phyloP scores from a whole-genome alignment of 768 basidiomycete genomes.

The Boletus vermiculosoides region DNA sequence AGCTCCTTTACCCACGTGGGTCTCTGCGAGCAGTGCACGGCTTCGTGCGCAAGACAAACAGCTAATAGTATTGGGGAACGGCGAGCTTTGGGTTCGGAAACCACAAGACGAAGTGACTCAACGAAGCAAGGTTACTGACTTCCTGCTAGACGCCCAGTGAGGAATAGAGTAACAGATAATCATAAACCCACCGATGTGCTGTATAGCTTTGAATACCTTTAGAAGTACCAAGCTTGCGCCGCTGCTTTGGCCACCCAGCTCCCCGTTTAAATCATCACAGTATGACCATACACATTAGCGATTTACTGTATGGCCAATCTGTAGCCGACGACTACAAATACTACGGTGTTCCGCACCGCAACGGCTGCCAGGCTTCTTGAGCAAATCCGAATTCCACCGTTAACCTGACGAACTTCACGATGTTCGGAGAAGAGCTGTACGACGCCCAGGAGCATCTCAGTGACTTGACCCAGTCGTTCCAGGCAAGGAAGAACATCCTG shows the following conservation, averaged over 20 bases:
- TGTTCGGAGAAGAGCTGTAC: slow-evolving; percentile 31
- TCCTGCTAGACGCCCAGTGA: slow-evolving; percentile 36
- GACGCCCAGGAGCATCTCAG: slow-evolving; percentile 20
- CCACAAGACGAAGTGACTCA: slow-evolving; percentile 36
- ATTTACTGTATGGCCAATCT: slow-evolving; percentile 9
- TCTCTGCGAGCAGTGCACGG: slow-evolving; percentile 6
- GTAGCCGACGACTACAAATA: slow-evolving; percentile 37
- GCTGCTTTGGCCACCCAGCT: slow-evolving; percentile 1
- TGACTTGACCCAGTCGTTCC: slow-evolving; percentile 21
- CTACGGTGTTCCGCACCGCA: background rate
- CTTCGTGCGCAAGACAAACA: slow-evolving; percentile 3
- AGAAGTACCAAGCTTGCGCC: background rate
- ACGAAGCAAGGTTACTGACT: slow-evolving; percentile 39
- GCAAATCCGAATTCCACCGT: background rate
- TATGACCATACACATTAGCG: slow-evolving; percentile 1
- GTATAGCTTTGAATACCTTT: background rate
- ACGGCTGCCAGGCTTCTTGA: background rate
- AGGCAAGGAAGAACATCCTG: slow-evolving; percentile 65
- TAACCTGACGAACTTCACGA: slow-evolving; percentile 5
- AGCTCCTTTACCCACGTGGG: slow-evolving; percentile 36
- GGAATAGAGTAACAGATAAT: background rate
- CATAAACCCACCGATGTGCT: background rate
- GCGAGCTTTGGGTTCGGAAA: slow-evolving; percentile 34
- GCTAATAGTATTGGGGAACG: background rate
- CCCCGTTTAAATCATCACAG: background rate